Conservation (phyloP, 192 early-diverging fungal genomes). For the Funneliformis mosseae region DNA sequence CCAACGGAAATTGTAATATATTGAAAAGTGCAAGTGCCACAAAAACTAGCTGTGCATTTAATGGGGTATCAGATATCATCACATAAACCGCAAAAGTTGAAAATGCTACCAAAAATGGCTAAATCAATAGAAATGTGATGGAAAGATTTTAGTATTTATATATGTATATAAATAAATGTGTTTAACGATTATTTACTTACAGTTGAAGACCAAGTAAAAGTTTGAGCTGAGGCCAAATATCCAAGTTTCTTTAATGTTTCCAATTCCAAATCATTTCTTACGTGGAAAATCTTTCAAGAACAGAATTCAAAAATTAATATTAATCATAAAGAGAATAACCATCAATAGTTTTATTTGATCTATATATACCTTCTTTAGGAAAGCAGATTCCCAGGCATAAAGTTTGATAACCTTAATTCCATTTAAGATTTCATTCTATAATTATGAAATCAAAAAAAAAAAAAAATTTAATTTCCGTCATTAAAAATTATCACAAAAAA, state of each 20-base stretch:
- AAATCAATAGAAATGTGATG: background rate
- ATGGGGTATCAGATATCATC: constrained; percentile 43
- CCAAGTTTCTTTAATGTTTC: constrained; percentile 75
- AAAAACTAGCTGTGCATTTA: constrained; percentile 77
- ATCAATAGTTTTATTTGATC: background rate
- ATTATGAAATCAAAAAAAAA: background rate
- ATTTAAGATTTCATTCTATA: constrained; percentile 77
- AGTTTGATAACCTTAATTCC: constrained; percentile 96
- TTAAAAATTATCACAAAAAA: constrained; percentile 1
- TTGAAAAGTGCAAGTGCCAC: constrained; percentile 92
- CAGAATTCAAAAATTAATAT: background rate
- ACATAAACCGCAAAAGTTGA: constrained; percentile 80
- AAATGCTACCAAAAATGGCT: constrained; percentile 87
- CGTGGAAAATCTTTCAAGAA: constrained; percentile 44
- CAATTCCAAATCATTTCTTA: constrained; percentile 80
- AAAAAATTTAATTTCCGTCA: background rate
- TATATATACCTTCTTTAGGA: constrained; percentile 65
- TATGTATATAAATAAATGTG: background rate
- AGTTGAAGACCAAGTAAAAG: constrained; percentile 78
- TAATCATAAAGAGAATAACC: background rate
- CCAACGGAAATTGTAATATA: constrained; percentile 85
- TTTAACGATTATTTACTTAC: background rate
- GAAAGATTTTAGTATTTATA: background rate
- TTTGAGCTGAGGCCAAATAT: constrained; percentile 65
- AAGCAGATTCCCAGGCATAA: constrained; percentile 90